These are phyloP conservation scores for Polychytrium aggregatum DNA, from an alignment of 192 early-diverging fungal genomes.

Conservation along the genomic window DNA sequence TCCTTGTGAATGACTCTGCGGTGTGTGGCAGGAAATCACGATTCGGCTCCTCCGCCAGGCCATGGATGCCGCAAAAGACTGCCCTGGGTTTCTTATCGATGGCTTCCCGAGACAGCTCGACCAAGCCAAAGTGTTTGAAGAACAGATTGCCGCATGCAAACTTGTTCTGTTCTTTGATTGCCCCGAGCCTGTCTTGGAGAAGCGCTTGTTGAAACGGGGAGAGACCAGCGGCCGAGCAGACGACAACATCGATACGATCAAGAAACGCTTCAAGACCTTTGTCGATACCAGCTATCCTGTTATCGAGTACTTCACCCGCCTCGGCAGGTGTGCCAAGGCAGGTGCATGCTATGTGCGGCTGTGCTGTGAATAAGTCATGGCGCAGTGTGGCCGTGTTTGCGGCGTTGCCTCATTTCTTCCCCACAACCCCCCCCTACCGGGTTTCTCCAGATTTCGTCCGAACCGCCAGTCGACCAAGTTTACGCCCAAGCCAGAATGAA, in stretches of 20 bases:
- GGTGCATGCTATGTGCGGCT: too few relatives aligned
- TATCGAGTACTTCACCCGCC: slow-evolving; percentile 48
- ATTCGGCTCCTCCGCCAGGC: slow-evolving; percentile 21
- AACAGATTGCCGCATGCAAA: slow-evolving; percentile 54
- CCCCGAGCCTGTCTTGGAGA: slow-evolving; percentile 69
- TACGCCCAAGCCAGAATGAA: slow-evolving; percentile 16
- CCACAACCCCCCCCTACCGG: not conserved
- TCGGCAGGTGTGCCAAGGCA: slow-evolving; percentile 24
- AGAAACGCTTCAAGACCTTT: slow-evolving; percentile 85
- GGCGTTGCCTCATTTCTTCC: too few relatives aligned
- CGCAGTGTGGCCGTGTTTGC: too few relatives aligned
- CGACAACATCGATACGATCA: slow-evolving; percentile 89
- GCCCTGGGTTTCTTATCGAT: slow-evolving; percentile 43
- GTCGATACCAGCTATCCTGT: slow-evolving; percentile 77
- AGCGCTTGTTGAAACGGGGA: slow-evolving; percentile 78
- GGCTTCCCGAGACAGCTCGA: slow-evolving; percentile 52
- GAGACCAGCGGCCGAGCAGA: slow-evolving; percentile 86
- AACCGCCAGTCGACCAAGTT: slow-evolving; percentile 17
- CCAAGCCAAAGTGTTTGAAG: slow-evolving; percentile 45
- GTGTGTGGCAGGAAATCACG: slow-evolving; percentile 6
- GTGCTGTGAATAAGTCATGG: too few relatives aligned
- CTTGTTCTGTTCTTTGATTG: slow-evolving; percentile 87
- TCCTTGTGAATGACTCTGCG: too few relatives aligned
- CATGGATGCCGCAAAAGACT: slow-evolving; percentile 52
- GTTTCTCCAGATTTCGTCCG: slow-evolving; percentile 22